Conservation (phyloP, 2,329 filamentous ascomycete genomes). For the Didymella glomerata region DNA sequence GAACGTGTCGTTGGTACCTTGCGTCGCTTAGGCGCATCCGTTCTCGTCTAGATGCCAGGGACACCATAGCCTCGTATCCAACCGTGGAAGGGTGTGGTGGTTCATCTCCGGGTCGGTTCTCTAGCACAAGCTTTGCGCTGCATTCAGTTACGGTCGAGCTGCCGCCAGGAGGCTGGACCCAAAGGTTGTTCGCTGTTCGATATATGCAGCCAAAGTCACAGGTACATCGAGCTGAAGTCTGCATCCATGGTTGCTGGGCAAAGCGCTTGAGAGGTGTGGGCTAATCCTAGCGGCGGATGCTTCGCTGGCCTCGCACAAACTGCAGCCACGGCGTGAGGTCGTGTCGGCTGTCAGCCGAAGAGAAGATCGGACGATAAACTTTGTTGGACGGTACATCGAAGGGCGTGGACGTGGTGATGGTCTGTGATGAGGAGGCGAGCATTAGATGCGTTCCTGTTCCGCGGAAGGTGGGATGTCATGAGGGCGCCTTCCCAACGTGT, state of each 20-base stretch:
- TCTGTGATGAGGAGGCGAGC: not conserved
- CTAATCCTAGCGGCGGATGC: not conserved
- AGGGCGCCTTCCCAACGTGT: not conserved
- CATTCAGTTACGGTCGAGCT: not conserved
- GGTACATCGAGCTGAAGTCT: not conserved
- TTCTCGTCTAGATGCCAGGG: not conserved
- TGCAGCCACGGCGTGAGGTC: constrained; percentile 15
- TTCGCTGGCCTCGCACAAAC: constrained; percentile 7
- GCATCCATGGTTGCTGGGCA: not conserved
- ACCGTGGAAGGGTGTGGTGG: not conserved
- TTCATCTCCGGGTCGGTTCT: constrained; percentile 16
- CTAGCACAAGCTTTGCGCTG: constrained; percentile 2
- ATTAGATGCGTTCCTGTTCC: not conserved
- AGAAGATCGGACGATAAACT: not conserved
- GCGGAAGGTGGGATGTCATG: not conserved
- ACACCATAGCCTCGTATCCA: constrained; percentile 1
- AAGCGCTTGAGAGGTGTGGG: not conserved
- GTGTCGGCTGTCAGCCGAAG: not conserved
- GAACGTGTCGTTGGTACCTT: constrained; percentile 15
- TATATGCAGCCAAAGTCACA: constrained; percentile 1
- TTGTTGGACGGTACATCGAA: not conserved
- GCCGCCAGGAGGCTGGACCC: not conserved
- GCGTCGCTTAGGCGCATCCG: constrained; percentile 9
- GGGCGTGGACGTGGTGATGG: not conserved
- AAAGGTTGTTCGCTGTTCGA: not conserved